Conservation (phyloP, 345 rosid genomes). For the Syzygium oleosum region DNA sequence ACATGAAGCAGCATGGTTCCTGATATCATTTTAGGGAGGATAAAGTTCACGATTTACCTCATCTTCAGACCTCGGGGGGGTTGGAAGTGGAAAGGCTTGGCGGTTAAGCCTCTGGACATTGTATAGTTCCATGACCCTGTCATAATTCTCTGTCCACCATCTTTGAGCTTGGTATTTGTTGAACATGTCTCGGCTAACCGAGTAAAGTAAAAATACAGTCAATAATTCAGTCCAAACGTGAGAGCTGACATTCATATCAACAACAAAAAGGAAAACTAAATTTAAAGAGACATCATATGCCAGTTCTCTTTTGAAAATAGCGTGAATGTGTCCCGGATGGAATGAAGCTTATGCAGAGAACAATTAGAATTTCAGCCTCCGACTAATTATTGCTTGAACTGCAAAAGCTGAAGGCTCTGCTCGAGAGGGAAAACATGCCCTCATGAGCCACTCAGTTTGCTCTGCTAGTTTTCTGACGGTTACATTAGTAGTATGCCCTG, state of each 20-base stretch:
- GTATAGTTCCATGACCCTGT: conserved; percentile 91
- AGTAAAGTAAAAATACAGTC: not conserved
- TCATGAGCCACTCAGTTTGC: not conserved
- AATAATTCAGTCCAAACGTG: not conserved
- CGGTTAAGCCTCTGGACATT: conserved; percentile 97
- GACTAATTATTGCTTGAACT: not conserved
- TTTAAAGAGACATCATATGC: not conserved
- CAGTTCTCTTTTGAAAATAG: not conserved
- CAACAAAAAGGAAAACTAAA: not conserved
- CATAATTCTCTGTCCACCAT: conserved; percentile 99
- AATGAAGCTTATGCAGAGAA: not conserved
- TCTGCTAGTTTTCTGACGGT: not conserved
- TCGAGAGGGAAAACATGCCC: not conserved
- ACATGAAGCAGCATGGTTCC: not conserved
- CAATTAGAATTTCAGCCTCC: not conserved
- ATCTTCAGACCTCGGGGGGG: conserved; percentile 89
- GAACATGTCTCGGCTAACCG: conserved; percentile 83
- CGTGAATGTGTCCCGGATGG: not conserved
- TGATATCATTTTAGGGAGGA: not conserved
- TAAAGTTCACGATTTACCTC: conserved; percentile 47
- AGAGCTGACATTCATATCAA: not conserved
- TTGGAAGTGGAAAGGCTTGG: conserved; percentile 82
- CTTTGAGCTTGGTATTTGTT: conserved; percentile 96
- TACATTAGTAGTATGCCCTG: not conserved
- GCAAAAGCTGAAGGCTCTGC: not conserved